Percentiles rank a stretch among this genome's conserved stretches.
These are phyloP conservation scores for Penicillium olsonii DNA, from an alignment of 2,329 filamentous ascomycete species.

Conservation along the genomic window DNA sequence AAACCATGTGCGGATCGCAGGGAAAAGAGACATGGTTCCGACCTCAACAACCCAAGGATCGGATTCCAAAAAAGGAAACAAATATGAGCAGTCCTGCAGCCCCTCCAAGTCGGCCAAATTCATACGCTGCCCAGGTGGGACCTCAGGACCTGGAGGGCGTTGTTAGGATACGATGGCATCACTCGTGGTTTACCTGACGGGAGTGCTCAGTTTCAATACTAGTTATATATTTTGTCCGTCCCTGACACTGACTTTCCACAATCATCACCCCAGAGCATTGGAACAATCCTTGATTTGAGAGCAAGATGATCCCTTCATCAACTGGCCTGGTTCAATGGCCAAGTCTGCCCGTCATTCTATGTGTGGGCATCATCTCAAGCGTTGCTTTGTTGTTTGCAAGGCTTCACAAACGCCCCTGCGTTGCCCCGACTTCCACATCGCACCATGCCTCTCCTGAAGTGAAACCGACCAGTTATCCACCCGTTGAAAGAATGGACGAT, in stretches of 20 bases:
- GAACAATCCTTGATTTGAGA: no score
- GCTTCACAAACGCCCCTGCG: neutral
- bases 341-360: neutral
- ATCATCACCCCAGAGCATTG: no score
- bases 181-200: no score
- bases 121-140: neutral
- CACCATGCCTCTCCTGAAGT: neutral
- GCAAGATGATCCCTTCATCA: neutral
- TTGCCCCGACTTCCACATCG: neutral
- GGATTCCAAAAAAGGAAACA: neutral
- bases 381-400: neutral
- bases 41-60: neutral
- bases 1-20: neutral
- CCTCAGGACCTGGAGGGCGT: neutral
- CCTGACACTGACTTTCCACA: neutral
- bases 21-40: neutral
- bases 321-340: neutral
- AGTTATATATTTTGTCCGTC: no score
- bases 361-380: neutral
- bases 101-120: neutral
- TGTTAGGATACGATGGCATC: no score
- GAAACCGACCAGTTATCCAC: neutral
- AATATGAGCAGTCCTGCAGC: neutral
- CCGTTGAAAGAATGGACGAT: neutral
- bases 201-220: no score